A percentile compares a stretch with the other conserved stretches of the same genome.
Conservation (phyloP, 208 protist genomes). For the Trichomonas gallinae region DNA sequence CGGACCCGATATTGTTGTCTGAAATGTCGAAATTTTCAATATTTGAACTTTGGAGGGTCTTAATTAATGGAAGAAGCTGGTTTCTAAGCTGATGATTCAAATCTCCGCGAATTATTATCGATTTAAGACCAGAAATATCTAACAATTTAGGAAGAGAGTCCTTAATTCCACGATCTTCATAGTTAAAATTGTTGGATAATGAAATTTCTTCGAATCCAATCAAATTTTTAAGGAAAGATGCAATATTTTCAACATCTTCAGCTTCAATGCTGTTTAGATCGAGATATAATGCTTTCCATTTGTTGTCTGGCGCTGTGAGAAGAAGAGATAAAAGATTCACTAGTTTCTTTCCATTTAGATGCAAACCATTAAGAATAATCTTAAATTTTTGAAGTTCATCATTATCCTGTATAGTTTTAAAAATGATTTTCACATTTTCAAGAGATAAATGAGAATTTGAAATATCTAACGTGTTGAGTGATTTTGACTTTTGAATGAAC, state of each 20-base stretch:
- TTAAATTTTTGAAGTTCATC: background rate
- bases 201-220: background rate
- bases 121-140: background rate
- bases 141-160: background rate
- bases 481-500: background rate
- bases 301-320: background rate
- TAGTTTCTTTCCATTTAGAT: background rate
- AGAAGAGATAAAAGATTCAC: background rate
- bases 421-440: background rate
- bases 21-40: background rate
- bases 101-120: background rate
- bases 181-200: background rate
- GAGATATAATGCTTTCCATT: background rate
- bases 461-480: background rate
- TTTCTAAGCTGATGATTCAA: background rate
- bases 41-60: background rate
- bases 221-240: background rate
- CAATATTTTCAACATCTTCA: background rate
- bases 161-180: background rate
- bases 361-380: background rate
- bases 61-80: background rate
- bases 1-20: background rate
- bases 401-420: background rate
- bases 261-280: background rate
- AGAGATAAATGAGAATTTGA: background rate